Evolutionary conservation across 106 monocot genomes (phyloP).

Genomic region (Chionographis japonica): DNA sequence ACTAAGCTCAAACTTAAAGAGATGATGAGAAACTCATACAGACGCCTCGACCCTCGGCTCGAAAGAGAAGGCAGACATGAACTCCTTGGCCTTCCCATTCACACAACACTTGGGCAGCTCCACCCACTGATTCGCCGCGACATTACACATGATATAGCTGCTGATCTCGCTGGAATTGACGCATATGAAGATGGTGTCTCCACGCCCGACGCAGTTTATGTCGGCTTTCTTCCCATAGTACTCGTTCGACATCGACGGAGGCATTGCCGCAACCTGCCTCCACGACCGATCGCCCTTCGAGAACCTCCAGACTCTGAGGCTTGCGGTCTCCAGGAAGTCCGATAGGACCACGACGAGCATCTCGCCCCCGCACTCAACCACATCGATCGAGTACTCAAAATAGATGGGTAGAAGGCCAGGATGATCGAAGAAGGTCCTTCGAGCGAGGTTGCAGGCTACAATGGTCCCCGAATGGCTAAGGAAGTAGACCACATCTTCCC

Average conservation of each 20-base stretch:
- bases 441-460: slow-evolving; percentile 43
- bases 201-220: slow-evolving; percentile 66
- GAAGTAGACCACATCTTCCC: slow-evolving; percentile 54
- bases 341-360: slow-evolving; percentile 55
- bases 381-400: slow-evolving; percentile 68
- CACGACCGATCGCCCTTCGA: slow-evolving; percentile 26
- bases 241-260: slow-evolving; percentile 73
- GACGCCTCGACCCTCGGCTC: slow-evolving; percentile 75
- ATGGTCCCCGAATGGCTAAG: slow-evolving; percentile 62
- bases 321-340: slow-evolving; percentile 70
- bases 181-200: slow-evolving; percentile 60
- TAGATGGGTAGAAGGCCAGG: slow-evolving; percentile 60
- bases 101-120: slow-evolving; percentile 67
- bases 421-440: slow-evolving; percentile 32
- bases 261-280: slow-evolving; percentile 74
- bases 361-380: slow-evolving; percentile 53
- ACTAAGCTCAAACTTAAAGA: no score
- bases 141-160: slow-evolving; percentile 43
- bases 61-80: slow-evolving; percentile 76
- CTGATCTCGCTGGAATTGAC: slow-evolving; percentile 48
- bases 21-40: slow-evolving; percentile 22
- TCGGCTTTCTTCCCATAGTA: slow-evolving; percentile 67
- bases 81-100: slow-evolving; percentile 47
- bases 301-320: slow-evolving; percentile 71
- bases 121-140: slow-evolving; percentile 38